Evolutionary conservation across 78 protist species (phyloP), one percentile per base, ranked within the genome.

Genomic region (Dictyostelium firmibasis): DNA sequence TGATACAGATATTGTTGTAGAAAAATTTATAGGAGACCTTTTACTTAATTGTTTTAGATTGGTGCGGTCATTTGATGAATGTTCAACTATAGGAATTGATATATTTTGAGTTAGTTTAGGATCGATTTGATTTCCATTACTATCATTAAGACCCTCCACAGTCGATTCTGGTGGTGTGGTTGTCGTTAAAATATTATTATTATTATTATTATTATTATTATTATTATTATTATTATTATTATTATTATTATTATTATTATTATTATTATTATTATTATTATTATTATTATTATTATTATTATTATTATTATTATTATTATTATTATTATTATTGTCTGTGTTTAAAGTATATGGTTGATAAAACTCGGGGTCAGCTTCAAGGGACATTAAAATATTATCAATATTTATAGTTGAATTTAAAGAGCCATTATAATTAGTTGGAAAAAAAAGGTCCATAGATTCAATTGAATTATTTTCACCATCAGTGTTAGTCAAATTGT

Each of bases 311-410:
- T 62, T 27, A 72, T 29, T 35, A 33, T 35, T 72, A 9, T 75
- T 75, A 35, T 16, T 75, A 6, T 75, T 36, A 20, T 36, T 75
- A 20, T 36, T 36, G 36, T 25, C n/a, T 29, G 29, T 35, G 20
- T 35, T 75, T 67, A 67, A 23, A 27, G 29, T 67, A 27, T 67
- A 27, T 27, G 38, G 23, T 67, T 27, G 35, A 67, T 27, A 67
- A 72, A 72, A 33, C 14, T 20, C 85, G 35, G 85, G 85, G 23
- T 87, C 93, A 4, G 85, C 64, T 10, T 87, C 93, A 1, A 87
- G 81, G 13, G 93, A 78, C 27, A 76, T 57, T 36, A 78, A 18
- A 78, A 87, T 87, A 78, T 76, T 60, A 41, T 53, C 79, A 0
- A 87, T 13, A 57, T 76, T 70, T 18, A 35, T 9, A 9, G 67